phyloP scores from a whole-genome alignment of 306 rosid genomes.

The Fragaria ananassa region DNA sequence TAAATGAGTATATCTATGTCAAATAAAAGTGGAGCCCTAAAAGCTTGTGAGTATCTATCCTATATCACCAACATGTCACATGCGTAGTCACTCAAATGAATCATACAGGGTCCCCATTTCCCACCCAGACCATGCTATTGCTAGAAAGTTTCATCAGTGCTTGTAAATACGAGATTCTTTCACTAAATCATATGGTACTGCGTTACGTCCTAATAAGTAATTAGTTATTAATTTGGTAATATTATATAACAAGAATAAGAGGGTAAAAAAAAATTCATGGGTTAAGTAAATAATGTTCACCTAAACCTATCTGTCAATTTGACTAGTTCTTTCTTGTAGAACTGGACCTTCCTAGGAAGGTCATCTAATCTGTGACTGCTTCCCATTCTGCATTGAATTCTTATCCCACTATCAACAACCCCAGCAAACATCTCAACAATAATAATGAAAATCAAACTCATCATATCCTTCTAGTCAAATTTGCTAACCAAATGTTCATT shows the following conservation, averaged over 20 bases:
- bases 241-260: neutral
- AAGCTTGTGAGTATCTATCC: neutral
- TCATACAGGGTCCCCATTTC: neutral
- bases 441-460: neutral
- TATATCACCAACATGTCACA: constrained; percentile 5
- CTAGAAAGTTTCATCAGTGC: neutral
- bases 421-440: constrained; percentile 11
- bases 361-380: constrained; percentile 6
- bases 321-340: constrained; percentile 21
- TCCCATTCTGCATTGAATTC: constrained; percentile 4
- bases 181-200: too few relatives aligned
- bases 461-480: neutral
- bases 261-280: too few relatives aligned
- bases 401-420: neutral
- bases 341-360: constrained; percentile 21
- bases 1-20: neutral
- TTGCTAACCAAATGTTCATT: neutral
- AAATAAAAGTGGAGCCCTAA: constrained; percentile 27
- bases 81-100: constrained; percentile 1
- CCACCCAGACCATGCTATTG: neutral
- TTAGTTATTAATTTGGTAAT: too few relatives aligned
- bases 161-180: too few relatives aligned
- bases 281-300: constrained; percentile 5
- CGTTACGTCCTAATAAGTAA: too few relatives aligned
- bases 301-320: constrained; percentile 25